A percentile compares a stretch with the other conserved stretches of the same genome.
Conservation (phyloP, 1,139 yeast genomes). For the Torulaspora globosa region DNA sequence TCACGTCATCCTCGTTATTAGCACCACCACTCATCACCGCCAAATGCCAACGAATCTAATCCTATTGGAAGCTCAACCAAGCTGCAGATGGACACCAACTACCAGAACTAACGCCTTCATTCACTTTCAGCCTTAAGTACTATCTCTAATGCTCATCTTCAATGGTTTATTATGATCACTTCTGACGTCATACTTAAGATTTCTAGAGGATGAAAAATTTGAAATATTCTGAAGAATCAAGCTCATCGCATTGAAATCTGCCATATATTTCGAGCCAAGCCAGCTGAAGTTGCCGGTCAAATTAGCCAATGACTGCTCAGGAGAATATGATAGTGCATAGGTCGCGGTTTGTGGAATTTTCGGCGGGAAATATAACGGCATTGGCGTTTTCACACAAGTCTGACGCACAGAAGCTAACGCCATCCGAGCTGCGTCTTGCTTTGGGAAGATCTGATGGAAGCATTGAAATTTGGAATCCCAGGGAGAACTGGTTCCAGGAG, state of each 20-base stretch:
- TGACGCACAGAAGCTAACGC: constrained; percentile 44
- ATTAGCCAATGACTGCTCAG: constrained; percentile 11
- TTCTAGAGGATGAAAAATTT: constrained; percentile 4
- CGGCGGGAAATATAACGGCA: constrained; percentile 82
- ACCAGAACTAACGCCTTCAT: not conserved
- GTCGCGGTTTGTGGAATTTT: constrained; percentile 86
- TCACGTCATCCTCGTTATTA: constrained; percentile 24
- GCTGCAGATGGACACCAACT: no score
- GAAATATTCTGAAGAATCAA: constrained; percentile 12
- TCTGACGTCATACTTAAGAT: not conserved
- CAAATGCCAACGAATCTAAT: no score
- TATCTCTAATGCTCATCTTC: not conserved
- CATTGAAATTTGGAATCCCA: constrained; percentile 94
- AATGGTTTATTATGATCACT: constrained; percentile 2
- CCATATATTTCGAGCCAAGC: not conserved
- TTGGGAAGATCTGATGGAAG: constrained; percentile 94
- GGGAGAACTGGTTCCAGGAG: constrained; percentile 54
- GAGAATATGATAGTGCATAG: constrained; percentile 54
- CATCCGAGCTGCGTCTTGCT: constrained; percentile 70
- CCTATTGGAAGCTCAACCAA: no score
- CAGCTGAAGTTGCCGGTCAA: not conserved
- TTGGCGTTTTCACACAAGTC: constrained; percentile 74
- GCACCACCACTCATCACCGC: not conserved
- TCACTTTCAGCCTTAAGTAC: not conserved
- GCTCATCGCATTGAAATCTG: constrained; percentile 18